Evolutionary conservation across 192 early-diverging fungal species (phyloP), one percentile per base, ranked within the genome.

Genomic region (Backusella sp.): DNA sequence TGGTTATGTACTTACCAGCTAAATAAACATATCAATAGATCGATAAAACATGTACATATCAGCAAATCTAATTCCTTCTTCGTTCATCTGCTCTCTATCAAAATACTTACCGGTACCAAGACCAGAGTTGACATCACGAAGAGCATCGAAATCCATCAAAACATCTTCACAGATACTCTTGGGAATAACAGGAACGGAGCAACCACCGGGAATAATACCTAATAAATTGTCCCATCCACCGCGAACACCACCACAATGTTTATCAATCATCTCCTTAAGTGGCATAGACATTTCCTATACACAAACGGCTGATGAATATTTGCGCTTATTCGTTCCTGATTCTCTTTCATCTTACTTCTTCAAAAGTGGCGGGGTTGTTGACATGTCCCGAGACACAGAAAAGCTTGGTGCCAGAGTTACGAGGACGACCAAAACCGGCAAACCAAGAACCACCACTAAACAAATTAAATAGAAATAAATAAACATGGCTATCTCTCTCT

Each of bases 211-310:
- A 79, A 99, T 98, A 76, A 99, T 94, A 72, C 94, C 98, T 56
- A 98, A 86, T 56, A 98, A 86, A 86, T 99, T 98, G 86, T 99
- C 98, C 98, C 98, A 99, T 23, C 98, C 98, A 69, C 98, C 98
- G 30, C 91, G 90, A 69, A 99, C 94, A 79, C 98, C 98, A 75
- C 98, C 98, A 82, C 93, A 95, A 87, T 99, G 97, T 79, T 91
- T 91, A 82, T 95, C 94, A 41, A 99, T 94, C 76, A 99, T 86
- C 79, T 98, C 98, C 72, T 86, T 87, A 41, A 99, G 86, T 12
- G 98, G 95, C 76, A 99, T 98, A 68, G 93, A 94, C 98, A 99
- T 99, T 79, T 97, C 95, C 68, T 69, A 69, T 21, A 37, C 9
- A 23, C 8, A 41, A 37, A 4, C 12, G 12, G 56, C 5, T 62